phyloP scores from a whole-genome alignment of 2,329 filamentous ascomycete genomes.

The Geosmithia flava region DNA sequence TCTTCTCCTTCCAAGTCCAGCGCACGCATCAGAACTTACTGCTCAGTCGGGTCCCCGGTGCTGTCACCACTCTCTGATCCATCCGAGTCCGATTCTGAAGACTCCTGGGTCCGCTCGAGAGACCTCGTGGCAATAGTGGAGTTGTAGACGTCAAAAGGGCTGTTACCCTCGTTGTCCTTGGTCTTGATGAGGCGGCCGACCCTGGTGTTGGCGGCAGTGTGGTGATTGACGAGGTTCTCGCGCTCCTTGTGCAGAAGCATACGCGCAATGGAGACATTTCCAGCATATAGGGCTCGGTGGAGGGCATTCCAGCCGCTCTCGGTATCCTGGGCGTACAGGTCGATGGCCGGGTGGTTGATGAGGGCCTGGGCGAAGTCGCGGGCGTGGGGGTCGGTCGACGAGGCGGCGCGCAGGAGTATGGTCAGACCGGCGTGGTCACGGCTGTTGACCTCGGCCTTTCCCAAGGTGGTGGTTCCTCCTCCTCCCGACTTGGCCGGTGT shows the following conservation, averaged over 20 bases:
- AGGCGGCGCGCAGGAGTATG: slow-evolving; percentile 71
- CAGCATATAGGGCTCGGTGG: slow-evolving; percentile 80
- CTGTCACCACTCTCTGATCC: slow-evolving; percentile 42
- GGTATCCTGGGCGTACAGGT: slow-evolving; percentile 74
- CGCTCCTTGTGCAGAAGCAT: slow-evolving; percentile 70
- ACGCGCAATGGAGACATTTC: slow-evolving; percentile 77
- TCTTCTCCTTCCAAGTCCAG: neutral
- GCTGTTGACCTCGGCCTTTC: slow-evolving; percentile 65
- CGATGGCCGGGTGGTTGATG: slow-evolving; percentile 69
- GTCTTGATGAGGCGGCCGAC: slow-evolving; percentile 77
- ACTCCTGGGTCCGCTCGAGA: slow-evolving; percentile 20
- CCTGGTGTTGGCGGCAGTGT: slow-evolving; percentile 44
- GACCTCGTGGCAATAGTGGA: slow-evolving; percentile 72
- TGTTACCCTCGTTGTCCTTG: slow-evolving; percentile 90
- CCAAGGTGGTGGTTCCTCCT: slow-evolving; percentile 28
- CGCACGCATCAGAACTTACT: slow-evolving; percentile 13
- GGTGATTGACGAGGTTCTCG: slow-evolving; percentile 47
- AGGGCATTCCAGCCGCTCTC: slow-evolving; percentile 96
- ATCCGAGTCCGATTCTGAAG: slow-evolving; percentile 34
- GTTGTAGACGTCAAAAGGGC: slow-evolving; percentile 86
- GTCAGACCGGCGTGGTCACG: slow-evolving; percentile 75
- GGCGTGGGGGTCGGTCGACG: slow-evolving; percentile 58
- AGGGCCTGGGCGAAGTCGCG: slow-evolving; percentile 66
- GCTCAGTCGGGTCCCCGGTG: slow-evolving; percentile 10
- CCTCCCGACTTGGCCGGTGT: slow-evolving; percentile 25